Evolutionary conservation across 2,329 filamentous ascomycete species (phyloP), one percentile per base, ranked within the genome.

Genomic region (Botrytis elliptica): DNA sequence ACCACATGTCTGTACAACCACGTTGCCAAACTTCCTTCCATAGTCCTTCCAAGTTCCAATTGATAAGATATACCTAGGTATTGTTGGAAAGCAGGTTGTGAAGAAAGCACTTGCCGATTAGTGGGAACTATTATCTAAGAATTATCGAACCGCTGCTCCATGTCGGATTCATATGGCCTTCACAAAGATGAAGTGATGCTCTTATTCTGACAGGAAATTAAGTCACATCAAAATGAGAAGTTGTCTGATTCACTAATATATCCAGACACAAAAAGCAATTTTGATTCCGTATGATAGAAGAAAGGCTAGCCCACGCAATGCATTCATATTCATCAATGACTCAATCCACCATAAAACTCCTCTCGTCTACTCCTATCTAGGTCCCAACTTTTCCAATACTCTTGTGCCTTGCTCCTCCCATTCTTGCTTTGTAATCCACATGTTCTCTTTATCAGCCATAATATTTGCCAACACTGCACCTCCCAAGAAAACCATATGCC

Each of bases 401-500:
- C 92, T 88, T 55, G 92, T 82, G 57, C 96, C 96, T 82, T 98
- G 92, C 85, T 99, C 96, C 81, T 96, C 89, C 96, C 96, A 99
- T 84, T 99, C 96, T 81, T 93, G 88, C 87, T 97, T 97, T 79
- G 92, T 93, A 81, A 99, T 95, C 96, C 96, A 99, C 96, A 98
- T 98, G 83, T 92, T 93, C 83, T 98, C 94, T 86, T 98, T 98
- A 85, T 98, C 95, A 64, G 96, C 95, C 92, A 99, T 98, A 83
- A 99, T 97, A 83, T 98, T 98, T 79, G 96, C 96, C 80, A 99
- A 86, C 76, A 99, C 96, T 40, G 96, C 96, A 79, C 96, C 96
- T 74, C 96, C 96, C 73, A 99, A 85, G 88, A 99, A 98, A n/a
- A 99, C 96, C 95, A 99, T 98, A 86, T 99, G 96, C 84, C 95